Conservation (phyloP, 169 alveolate species). For the Plasmodium yoelii region DNA sequence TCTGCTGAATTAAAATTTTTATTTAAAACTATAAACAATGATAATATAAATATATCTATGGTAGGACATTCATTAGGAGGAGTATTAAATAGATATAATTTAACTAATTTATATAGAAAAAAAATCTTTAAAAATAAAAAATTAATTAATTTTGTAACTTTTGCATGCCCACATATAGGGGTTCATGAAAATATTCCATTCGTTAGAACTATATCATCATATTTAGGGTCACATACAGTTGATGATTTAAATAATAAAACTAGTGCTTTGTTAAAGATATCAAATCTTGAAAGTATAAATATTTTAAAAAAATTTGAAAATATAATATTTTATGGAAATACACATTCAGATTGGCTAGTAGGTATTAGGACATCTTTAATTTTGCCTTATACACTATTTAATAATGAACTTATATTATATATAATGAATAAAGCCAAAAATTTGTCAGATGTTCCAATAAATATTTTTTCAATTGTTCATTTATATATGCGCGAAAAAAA, state of each 20-base stretch:
- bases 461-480: slow-evolving; percentile 70
- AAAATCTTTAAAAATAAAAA: slow-evolving; percentile 72
- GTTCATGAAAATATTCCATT: slow-evolving; percentile 81
- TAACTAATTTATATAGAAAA: slow-evolving; percentile 62
- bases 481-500: slow-evolving; percentile 72
- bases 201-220: slow-evolving; percentile 71
- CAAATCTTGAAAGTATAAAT: slow-evolving; percentile 75
- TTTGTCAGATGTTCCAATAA: slow-evolving; percentile 79
- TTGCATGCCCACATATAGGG: slow-evolving; percentile 87
- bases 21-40: slow-evolving; percentile 74
- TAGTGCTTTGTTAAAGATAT: slow-evolving; percentile 74
- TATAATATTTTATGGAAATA: slow-evolving; percentile 83
- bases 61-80: slow-evolving; percentile 88
- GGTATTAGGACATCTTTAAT: slow-evolving; percentile 85
- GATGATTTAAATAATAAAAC: slow-evolving; percentile 83
- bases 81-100: slow-evolving; percentile 77
- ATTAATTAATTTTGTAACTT: slow-evolving; percentile 80
- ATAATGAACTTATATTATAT: slow-evolving; percentile 48
- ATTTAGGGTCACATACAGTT: slow-evolving; percentile 80
- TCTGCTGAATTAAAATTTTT: slow-evolving; percentile 77
- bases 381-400: slow-evolving; percentile 77
- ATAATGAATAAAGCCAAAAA: slow-evolving; percentile 74
- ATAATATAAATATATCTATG: slow-evolving; percentile 78
- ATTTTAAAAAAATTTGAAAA: slow-evolving; percentile 77
- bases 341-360: slow-evolving; percentile 83